Evolutionary conservation across 1,284 basidiomycete genomes (phyloP), one percentile per base, ranked within the genome.

Genomic region (Phlebopus sp.): DNA sequence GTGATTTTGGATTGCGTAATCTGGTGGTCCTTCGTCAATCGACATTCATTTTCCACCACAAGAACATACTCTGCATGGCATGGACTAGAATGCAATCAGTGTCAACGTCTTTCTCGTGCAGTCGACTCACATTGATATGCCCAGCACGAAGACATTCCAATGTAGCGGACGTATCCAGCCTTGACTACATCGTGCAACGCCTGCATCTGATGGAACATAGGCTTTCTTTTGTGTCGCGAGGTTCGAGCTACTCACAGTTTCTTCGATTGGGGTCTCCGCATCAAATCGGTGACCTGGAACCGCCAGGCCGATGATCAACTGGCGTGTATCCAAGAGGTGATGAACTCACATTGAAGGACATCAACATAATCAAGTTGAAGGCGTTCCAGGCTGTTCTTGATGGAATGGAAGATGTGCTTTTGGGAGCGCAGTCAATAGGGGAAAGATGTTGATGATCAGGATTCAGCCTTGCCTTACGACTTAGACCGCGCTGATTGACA

Each of bases 281-380:
- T 57, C 55, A 21, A 59, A 53, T 18, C 57, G 47, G 19, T 57
- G 55, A 13, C 55, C 55, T 57, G 19, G 4, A 19, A 42, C 7
- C 17, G 29, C 15, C 15, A 17, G 14, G 15, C 11, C 17, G 30
- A 31, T 25, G 23, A 17, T 13, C 15, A 40, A 4, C 32, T 15
- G 17, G 30, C n/a, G 14, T 19, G 42, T 27, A 27, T 9, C 10
- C 8, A 10, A 19, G 19, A 14, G 32, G 51, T 31, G 8, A 51
- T 40, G 4, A 15, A 18, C 61, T 9, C 41, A 74, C 77, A 81
- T 64, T 82, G 81, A 4, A 83, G 68, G 4, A 86, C 61, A 55
- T 86, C 85, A 55, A 88, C 73, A 57, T 86, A 86, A 37, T 87
- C 83, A 7, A 85, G 64, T 51, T 81, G 77, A 11, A 88, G 74